phyloP scores from a whole-genome alignment of 345 rosid genomes.

The Linum lewisii region DNA sequence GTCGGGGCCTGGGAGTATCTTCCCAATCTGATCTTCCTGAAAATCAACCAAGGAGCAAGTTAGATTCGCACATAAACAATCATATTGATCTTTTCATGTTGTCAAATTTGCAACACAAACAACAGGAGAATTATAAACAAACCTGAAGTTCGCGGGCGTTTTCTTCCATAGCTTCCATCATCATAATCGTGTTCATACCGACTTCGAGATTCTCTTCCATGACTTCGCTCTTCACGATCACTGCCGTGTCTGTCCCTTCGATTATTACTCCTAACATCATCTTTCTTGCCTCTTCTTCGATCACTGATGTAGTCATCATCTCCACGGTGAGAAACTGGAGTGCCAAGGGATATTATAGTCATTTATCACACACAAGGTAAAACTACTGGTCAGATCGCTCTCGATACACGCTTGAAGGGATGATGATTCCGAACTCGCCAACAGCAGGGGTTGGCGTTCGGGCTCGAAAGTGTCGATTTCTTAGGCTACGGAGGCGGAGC shows the following conservation, averaged over 20 bases:
- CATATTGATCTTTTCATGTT: neutral
- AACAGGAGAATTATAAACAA: slow-evolving; percentile 11
- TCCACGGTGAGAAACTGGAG: slow-evolving; percentile 29
- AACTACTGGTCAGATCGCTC: neutral
- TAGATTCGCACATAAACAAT: slow-evolving; percentile 14
- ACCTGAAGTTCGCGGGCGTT: slow-evolving; percentile 72
- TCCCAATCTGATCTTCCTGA: slow-evolving; percentile 91
- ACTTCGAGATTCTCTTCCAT: slow-evolving; percentile 41
- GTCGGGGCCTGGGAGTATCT: slow-evolving; percentile 58
- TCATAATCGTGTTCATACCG: slow-evolving; percentile 31
- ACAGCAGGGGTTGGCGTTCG: no score
- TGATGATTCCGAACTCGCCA: no score
- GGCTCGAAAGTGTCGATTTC: no score
- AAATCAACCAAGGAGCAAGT: slow-evolving; percentile 1
- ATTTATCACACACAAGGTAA: neutral
- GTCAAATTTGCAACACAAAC: neutral
- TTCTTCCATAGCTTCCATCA: slow-evolving; percentile 44
- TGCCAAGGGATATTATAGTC: slow-evolving; percentile 1
- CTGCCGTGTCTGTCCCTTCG: slow-evolving; percentile 28
- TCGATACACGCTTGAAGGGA: no score
- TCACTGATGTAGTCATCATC: slow-evolving; percentile 21
- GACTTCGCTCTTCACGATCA: slow-evolving; percentile 36
- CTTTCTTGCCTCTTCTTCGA: slow-evolving; percentile 32
- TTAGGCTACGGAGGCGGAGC: no score
- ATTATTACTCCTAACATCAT: slow-evolving; percentile 36